Evolutionary conservation across 441 rosid genomes (phyloP), one percentile per base, ranked within the genome.

Genomic region (Mallotus japonicus): DNA sequence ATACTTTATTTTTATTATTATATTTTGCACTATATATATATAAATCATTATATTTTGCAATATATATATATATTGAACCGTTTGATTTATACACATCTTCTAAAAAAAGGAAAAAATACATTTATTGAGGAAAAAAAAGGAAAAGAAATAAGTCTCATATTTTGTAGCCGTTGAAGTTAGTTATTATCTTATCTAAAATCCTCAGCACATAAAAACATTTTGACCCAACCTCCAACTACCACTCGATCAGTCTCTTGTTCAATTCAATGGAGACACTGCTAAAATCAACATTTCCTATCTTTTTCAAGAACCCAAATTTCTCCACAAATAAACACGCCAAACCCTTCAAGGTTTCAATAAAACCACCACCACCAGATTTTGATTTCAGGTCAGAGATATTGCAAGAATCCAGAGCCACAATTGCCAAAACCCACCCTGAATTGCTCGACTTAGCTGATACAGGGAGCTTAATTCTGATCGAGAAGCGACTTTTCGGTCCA

Each of bases 301-400:
- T 84, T 72, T 61, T 73, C 32, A 47, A 66, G 10, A 71, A 49
- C 76, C 83, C 82, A 72, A 76, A 61, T 16, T 71, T 70, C 47
- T 62, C 56, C 24, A 22, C n/a, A 14, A 37, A 69, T 14, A 87
- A 80, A 75, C 83, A 77, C 60, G 54, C 76, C 68, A 83, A 67
- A 65, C 76, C 87, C 75, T 68, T 55, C 40, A 79, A 69, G n/a
- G 95, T 81, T 76, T 84, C 93, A 20, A 69, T 88, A 75, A 85
- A 86, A 62, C 80, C 88, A 24, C 95, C 92, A 8, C 95, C 97
- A 0, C 83, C 87, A 4, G 96, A 84, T 70, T 94, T 94, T 74
- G 88, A 92, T 73, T 90, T 84, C 89, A 82, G 89, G 77, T 71
- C 80, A 40, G 82, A 86, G 28, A 75, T 90, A 42, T 80, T 84